phyloP scores from a whole-genome alignment of 495 filamentous ascomycete genomes.

The Lasiosphaeris hirsuta region DNA sequence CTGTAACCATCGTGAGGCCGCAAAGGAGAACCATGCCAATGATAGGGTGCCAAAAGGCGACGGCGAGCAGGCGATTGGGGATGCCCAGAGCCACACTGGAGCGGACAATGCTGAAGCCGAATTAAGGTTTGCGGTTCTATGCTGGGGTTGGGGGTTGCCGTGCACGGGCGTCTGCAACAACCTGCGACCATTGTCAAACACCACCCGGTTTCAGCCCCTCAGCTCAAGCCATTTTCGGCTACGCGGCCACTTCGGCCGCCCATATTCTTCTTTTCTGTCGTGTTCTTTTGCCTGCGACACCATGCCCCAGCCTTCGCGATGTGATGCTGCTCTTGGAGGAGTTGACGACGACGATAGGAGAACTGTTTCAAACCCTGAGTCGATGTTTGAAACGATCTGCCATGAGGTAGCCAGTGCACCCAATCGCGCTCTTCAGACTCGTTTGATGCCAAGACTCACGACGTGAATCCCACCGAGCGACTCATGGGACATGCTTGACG shows the following conservation, averaged over 20 bases:
- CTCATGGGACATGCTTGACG: neutral
- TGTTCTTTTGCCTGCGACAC: too few relatives aligned
- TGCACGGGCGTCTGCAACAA: slow-evolving; percentile 20
- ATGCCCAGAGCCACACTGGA: neutral
- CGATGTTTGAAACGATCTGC: neutral
- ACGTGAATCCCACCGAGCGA: slow-evolving; percentile 1
- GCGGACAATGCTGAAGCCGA: slow-evolving; percentile 31
- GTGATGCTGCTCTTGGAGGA: too few relatives aligned
- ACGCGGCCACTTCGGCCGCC: too few relatives aligned
- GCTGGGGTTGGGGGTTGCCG: slow-evolving; percentile 7
- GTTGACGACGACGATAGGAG: neutral
- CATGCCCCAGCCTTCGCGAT: too few relatives aligned
- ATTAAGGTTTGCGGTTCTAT: slow-evolving; percentile 26
- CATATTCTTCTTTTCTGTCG: too few relatives aligned
- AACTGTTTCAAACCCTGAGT: neutral
- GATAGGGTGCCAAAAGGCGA: too few relatives aligned
- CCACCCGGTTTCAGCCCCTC: slow-evolving; percentile 25
- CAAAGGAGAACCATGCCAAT: neutral
- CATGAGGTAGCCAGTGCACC: too few relatives aligned
- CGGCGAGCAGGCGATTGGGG: neutral
- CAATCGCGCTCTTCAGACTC: too few relatives aligned
- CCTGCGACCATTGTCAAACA: slow-evolving; percentile 32
- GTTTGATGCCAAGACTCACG: slow-evolving; percentile 7
- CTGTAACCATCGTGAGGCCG: slow-evolving; percentile 12
- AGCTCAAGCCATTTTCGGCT: slow-evolving; percentile 6